These are phyloP conservation scores for Melastoma malabathricum DNA, from an alignment of 345 rosid genomes.

Conservation along the genomic window DNA sequence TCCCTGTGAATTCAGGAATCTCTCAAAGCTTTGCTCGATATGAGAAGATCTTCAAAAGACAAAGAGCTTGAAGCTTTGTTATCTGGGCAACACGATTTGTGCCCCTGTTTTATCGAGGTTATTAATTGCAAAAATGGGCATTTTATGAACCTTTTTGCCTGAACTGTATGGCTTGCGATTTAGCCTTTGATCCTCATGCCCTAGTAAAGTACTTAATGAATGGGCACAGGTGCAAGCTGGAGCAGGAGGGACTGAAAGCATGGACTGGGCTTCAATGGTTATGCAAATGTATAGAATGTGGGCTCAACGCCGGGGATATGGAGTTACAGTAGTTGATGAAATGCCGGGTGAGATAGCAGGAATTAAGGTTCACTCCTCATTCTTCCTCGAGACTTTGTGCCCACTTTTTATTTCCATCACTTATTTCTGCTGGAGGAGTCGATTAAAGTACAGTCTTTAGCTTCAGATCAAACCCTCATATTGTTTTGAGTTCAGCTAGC, in stretches of 20 bases:
- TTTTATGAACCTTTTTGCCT: no score
- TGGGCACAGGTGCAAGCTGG: slow-evolving; percentile 79
- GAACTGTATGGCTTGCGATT: no score
- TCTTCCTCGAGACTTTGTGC: slow-evolving; percentile 3
- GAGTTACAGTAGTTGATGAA: slow-evolving; percentile 65
- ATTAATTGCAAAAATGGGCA: background rate
- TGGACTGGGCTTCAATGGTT: slow-evolving; percentile 95
- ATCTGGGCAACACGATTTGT: slow-evolving; percentile 67
- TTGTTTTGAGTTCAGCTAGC: background rate
- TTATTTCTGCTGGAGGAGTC: background rate
- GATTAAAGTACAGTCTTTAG: background rate
- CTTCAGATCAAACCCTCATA: no score
- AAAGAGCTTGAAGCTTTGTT: slow-evolving; percentile 88
- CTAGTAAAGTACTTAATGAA: slow-evolving; percentile 1
- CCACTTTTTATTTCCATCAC: background rate
- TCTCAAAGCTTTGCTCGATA: slow-evolving; percentile 42
- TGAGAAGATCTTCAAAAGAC: slow-evolving; percentile 75
- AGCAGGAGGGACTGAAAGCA: slow-evolving; percentile 98
- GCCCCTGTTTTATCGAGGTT: slow-evolving; percentile 82
- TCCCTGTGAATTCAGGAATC: slow-evolving; percentile 41
- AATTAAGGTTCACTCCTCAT: slow-evolving; percentile 60
- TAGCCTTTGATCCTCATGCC: background rate
- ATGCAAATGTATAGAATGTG: slow-evolving; percentile 84
- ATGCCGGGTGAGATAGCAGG: slow-evolving; percentile 90
- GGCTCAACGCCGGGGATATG: slow-evolving; percentile 58